Base-by-base conservation (phyloP, 345 rosid species). In the Moricandia arvensis region DNA sequence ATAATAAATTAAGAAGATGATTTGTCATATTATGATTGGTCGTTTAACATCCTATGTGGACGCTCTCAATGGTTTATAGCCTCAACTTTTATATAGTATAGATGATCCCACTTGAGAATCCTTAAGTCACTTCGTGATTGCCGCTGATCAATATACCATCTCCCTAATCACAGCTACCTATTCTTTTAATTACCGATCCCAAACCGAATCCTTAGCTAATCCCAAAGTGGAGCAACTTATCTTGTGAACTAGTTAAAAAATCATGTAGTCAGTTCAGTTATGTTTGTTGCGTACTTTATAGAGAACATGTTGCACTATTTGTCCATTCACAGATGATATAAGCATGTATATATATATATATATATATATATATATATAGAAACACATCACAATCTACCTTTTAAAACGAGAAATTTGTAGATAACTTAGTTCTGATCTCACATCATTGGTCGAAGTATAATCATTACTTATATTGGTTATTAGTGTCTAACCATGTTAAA, bases 51-150 rank as follows among this genome's bases (percentile, higher is more conserved):
- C n/a, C n/a, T n/a, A n/a, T n/a, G n/a, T n/a, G n/a, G n/a, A n/a
- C n/a, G n/a, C n/a, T n/a, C n/a, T n/a, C n/a, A n/a, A n/a, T n/a
- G n/a, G n/a, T n/a, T n/a, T n/a, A n/a, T n/a, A n/a, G n/a, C n/a
- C n/a, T n/a, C n/a, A n/a, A n/a, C n/a, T n/a, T n/a, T n/a, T n/a
- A n/a, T n/a, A n/a, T n/a, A n/a, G n/a, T n/a, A n/a, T n/a, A 21
- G 1, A 47, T 47, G 37, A 68, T 7, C 45, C 70, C 70, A 73
- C 53, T 72, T 79, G 81, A 58, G 37, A 65, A 65, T 51, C 75
- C 70, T 72, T 38, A 18, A 8, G 27, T 53, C 73, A 18, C 66
- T 61, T 68, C 74, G 81, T 55, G 71, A 79, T 67, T 73, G 81
- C 54, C 55, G 66, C 74, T 41, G 43, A 61, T 67, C 66, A 10